Percentiles rank a stretch among this genome's conserved stretches.
phyloP scores from a whole-genome alignment of 2,329 filamentous ascomycete genomes.

The Fusarium sp. region DNA sequence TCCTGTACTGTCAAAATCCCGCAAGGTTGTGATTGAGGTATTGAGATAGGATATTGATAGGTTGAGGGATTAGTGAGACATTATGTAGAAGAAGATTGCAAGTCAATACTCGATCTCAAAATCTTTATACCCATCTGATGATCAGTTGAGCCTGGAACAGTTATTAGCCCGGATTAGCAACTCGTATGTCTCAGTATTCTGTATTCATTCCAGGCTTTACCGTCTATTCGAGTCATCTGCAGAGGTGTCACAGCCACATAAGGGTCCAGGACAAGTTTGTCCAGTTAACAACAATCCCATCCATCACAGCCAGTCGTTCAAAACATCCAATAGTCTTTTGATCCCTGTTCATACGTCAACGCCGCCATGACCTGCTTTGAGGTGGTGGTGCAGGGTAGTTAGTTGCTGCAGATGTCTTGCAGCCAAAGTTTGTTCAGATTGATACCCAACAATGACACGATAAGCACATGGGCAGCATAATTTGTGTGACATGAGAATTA shows the following conservation, averaged over 20 bases:
- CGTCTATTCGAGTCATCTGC: neutral
- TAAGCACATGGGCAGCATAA: neutral
- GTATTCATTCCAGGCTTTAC: slow-evolving; percentile 20
- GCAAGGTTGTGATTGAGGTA: slow-evolving; percentile 1
- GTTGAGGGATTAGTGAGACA: slow-evolving; percentile 2
- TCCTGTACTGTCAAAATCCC: slow-evolving; percentile 26
- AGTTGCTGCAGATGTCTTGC: slow-evolving; percentile 7
- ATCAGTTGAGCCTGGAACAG: neutral
- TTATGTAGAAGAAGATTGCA: neutral
- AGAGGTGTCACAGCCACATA: neutral
- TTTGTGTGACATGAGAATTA: neutral
- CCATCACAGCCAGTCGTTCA: neutral
- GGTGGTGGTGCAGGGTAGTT: slow-evolving; percentile 27
- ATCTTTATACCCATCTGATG: neutral
- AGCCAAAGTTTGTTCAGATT: neutral
- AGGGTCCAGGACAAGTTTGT: neutral
- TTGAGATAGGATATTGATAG: neutral
- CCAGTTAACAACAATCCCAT: neutral
- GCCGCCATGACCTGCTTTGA: neutral
- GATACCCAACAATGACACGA: neutral
- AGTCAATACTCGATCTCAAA: neutral
- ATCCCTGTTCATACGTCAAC: neutral
- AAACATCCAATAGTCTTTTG: neutral
- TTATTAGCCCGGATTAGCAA: neutral
- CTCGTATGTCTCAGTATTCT: neutral